phyloP scores from a whole-genome alignment of 2,329 filamentous ascomycete genomes.

The Dactylonectria macrodidyma region DNA sequence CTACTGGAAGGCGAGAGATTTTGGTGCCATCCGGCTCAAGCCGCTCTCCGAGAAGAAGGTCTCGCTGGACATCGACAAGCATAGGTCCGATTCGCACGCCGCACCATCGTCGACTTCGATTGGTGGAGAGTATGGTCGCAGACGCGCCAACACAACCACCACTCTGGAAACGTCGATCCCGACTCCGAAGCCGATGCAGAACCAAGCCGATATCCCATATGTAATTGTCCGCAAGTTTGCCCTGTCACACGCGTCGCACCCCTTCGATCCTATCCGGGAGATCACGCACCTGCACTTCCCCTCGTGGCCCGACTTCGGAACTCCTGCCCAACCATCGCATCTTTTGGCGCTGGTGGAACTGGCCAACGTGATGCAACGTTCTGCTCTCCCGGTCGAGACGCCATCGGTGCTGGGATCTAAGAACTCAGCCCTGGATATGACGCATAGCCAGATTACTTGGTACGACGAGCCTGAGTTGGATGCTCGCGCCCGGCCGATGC shows the following conservation, averaged over 20 bases:
- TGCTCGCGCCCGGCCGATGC: constrained; percentile 74
- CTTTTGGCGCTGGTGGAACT: constrained; percentile 92
- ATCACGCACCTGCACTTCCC: constrained; percentile 96
- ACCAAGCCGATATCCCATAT: constrained; percentile 74
- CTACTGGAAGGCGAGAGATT: constrained; percentile 88
- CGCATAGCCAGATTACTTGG: constrained; percentile 58
- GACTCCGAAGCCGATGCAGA: constrained; percentile 45
- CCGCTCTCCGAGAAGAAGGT: constrained; percentile 86
- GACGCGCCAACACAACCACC: constrained; percentile 69
- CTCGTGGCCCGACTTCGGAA: constrained; percentile 97
- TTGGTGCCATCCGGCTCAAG: constrained; percentile 83
- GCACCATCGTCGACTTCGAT: constrained; percentile 40
- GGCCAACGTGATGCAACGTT: constrained; percentile 81
- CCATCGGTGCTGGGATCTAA: constrained; percentile 53
- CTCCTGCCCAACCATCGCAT: constrained; percentile 89
- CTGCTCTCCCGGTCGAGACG: constrained; percentile 64
- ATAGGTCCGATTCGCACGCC: constrained; percentile 58
- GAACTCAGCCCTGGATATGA: constrained; percentile 44
- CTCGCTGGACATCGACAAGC: constrained; percentile 78
- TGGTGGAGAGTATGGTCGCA: constrained; percentile 60
- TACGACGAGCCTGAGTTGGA: constrained; percentile 73
- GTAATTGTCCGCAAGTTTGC: constrained; percentile 91
- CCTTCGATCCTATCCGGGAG: constrained; percentile 90
- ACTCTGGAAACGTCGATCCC: constrained; percentile 55
- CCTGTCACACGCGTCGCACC: constrained; percentile 80